Evolutionary conservation across 768 basidiomycete species (phyloP).

Genomic region (Lactifluus echinatus): DNA sequence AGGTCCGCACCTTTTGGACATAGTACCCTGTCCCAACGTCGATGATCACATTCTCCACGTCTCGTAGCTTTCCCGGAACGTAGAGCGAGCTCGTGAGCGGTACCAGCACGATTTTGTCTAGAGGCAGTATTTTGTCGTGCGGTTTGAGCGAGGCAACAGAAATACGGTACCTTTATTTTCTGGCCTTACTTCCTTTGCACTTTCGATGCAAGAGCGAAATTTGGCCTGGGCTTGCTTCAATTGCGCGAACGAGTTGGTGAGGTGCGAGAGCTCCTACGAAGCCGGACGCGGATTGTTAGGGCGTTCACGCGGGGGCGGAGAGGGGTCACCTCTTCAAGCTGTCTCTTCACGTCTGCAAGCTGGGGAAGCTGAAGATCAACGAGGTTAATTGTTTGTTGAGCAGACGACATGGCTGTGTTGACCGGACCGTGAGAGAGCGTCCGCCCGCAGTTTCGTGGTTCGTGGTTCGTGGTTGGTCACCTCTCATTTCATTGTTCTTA

Average conservation of each 20-base stretch:
- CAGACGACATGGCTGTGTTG: not conserved
- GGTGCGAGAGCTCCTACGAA: constrained; percentile 78
- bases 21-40: constrained; percentile 97
- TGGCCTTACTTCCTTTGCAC: constrained; percentile 64
- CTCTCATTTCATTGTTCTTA: no score
- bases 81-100: constrained; percentile 93
- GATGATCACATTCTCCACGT: constrained; percentile 81
- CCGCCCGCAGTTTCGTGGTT: no score
- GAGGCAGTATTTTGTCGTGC: not conserved
- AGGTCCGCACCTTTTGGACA: constrained; percentile 73
- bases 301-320: not conserved
- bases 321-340: constrained; percentile 75
- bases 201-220: constrained; percentile 81
- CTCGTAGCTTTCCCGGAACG: constrained; percentile 82
- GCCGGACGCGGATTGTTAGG: not conserved
- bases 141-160: not conserved
- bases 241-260: constrained; percentile 87
- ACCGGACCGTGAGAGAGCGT: no score
- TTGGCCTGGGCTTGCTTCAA: constrained; percentile 90
- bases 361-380: constrained; percentile 80
- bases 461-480: no score
- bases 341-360: constrained; percentile 80
- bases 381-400: constrained; percentile 71
- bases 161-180: constrained; percentile 45
- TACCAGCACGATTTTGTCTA: constrained; percentile 84